Evolutionary conservation across 768 basidiomycete genomes (phyloP), one percentile per base, ranked within the genome.

Genomic region (Rhodotorula babjevae): DNA sequence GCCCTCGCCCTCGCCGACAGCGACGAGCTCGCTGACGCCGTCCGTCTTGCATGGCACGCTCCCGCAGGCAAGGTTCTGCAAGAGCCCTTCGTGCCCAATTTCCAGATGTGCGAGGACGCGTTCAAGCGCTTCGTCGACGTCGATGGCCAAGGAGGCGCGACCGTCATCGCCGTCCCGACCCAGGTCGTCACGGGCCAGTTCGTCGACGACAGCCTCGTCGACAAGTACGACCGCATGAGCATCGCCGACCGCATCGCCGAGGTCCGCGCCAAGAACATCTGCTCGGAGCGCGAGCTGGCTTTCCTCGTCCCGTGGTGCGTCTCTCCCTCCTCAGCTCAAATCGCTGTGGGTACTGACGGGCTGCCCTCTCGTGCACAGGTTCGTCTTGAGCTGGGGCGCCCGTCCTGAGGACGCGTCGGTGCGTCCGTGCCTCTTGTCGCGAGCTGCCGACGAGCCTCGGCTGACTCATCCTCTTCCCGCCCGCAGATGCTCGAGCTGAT

Each of bases 231-330:
- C 65, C 25, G 31, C 31, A 46, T 58, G 44, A 31, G 29, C 25
- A 36, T 58, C 44, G 65, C 65, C 27, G 65, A 66, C 57, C 65
- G 65, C 27, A 44, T 66, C 57, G 65, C 65, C 56, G 57, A 66
- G 33, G 58, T 58, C 31, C 44, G 57, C 42, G 25, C 29, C 21
- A 49, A 58, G 56, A 66, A 66, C 65, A 47, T 66, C 57, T 47
- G 58, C 11, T 49, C 46, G 2, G 65, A 66, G 46, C 31, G 46
- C 12, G 65, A 66, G 57, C 23, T 66, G 0, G 46, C 56, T n/a
- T 66, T 36, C 57, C 40, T 67, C 50, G 40, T 56, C 29, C 57
- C 69, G 19, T 53, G 36, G 36, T 36, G 36, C 36, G 36, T 36
- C 36, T 36, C 36, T 36, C 5, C 36, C 36, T 36, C 36, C 36